Percentiles rank a stretch among this genome's conserved stretches.
phyloP scores from a whole-genome alignment of 257 asterid genomes.

The Gentiana straminea region DNA sequence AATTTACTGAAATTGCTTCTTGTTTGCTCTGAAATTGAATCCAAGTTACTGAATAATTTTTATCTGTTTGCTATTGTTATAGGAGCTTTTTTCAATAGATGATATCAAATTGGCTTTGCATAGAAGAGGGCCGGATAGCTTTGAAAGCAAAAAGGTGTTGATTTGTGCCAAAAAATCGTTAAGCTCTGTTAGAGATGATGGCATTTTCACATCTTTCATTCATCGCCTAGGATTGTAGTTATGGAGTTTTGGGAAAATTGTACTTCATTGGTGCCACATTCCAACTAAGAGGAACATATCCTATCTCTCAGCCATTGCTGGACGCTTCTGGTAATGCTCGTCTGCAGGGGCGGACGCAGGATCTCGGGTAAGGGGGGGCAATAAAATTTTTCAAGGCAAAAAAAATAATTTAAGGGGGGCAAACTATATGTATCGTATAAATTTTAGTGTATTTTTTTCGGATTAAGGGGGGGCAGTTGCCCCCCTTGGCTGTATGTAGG shows the following conservation, averaged over 20 bases:
- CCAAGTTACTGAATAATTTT: no score
- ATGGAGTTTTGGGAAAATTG: constrained; percentile 27
- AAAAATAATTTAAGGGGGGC: no score
- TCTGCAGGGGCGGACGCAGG: no score
- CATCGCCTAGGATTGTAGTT: constrained; percentile 21
- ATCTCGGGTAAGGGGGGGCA: no score
- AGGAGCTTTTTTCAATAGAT: constrained; percentile 40
- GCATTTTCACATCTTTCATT: constrained; percentile 13
- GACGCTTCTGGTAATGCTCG: constrained; percentile 69
- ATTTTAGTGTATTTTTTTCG: no score
- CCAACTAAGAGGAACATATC: constrained; percentile 73
- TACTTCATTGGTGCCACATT: constrained; percentile 73
- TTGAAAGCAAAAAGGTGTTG: constrained; percentile 44
- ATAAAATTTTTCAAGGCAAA: no score
- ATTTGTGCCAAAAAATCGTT: constrained; percentile 17
- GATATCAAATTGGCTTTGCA: constrained; percentile 45
- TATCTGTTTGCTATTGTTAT: not conserved
- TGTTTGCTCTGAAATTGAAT: no score
- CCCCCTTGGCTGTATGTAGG: no score
- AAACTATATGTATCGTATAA: no score
- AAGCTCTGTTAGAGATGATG: constrained; percentile 12
- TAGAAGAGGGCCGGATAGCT: constrained; percentile 90
- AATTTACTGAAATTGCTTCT: no score
- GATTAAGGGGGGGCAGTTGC: no score
- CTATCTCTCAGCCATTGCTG: constrained; percentile 68